Evolutionary conservation across 2,329 filamentous ascomycete species (phyloP), one percentile per base, ranked within the genome.

Genomic region (Emergomyces africanus): DNA sequence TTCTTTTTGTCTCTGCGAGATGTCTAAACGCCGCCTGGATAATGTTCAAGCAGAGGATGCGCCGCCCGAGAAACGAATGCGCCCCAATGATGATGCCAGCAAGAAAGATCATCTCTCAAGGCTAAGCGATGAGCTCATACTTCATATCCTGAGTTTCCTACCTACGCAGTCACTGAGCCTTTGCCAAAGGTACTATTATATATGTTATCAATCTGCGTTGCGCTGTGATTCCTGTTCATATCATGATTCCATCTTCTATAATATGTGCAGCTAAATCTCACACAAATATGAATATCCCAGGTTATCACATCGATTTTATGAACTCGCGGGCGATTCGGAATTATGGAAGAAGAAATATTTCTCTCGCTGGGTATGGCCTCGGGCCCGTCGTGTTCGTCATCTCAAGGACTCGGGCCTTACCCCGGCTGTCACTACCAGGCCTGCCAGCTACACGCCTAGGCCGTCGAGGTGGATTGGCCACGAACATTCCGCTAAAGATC

Each of bases 261-360:
- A n/a, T n/a, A n/a, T 54, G n/a, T n/a, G 15, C 10, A n/a, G 33
- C 12, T 9, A 5, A 44, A 33, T 50, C 39, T 57, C 56, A 33
- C 28, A 8, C 20, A 41, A 6, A 33, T 33, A 33, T 30, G 30
- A 48, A 25, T 50, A 28, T 41, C 33, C 12, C 50, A 73, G 67
- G 57, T 49, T 73, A n/a, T 96, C 90, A 1, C 83, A 76, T 58
- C 89, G 88, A 61, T 87, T 95, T 68, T 79, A 84, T 65, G 79
- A 78, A 44, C 80, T 97, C 20, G 81, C 89, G 8, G 80, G 81
- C 58, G 94, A 97, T 71, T 87, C 87, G 0, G 90, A 96, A 70
- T 77, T 97, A 59, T 99, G 94, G 94, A 94, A 92, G 71, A 81
- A 82, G 15, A 83, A 90, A 55, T 99, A 96, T 74, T 96, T 95